Conservation (phyloP, 768 basidiomycete species). For the Exsudoporus frostii region DNA sequence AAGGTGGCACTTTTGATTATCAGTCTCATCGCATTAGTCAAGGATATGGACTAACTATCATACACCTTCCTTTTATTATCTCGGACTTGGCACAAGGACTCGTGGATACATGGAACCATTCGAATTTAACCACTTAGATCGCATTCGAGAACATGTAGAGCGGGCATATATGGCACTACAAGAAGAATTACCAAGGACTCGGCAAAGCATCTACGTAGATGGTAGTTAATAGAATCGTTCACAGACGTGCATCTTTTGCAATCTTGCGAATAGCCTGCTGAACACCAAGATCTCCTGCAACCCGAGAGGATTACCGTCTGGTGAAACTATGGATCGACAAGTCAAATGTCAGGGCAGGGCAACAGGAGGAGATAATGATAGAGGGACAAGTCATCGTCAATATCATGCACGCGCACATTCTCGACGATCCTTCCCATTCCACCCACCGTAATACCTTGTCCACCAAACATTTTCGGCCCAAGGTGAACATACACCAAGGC, state of each 20-base stretch:
- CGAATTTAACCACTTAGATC: not conserved
- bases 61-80: slow-evolving; percentile 5
- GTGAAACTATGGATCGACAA: slow-evolving; percentile 52
- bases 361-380: not conserved
- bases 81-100: not conserved
- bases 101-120: not conserved
- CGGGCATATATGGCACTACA: slow-evolving; percentile 9
- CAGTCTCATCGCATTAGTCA: not conserved
- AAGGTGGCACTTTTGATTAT: not conserved
- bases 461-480: slow-evolving; percentile 78
- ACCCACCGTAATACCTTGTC: slow-evolving; percentile 78
- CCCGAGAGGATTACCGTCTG: slow-evolving; percentile 87
- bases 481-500: slow-evolving; percentile 52
- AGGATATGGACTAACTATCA: slow-evolving; percentile 7
- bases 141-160: not conserved
- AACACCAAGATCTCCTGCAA: slow-evolving; percentile 68
- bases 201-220: not conserved
- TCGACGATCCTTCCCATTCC: slow-evolving; percentile 86
- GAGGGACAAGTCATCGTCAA: not conserved
- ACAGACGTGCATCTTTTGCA: slow-evolving; percentile 39
- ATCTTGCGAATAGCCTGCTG: slow-evolving; percentile 71
- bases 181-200: not conserved
- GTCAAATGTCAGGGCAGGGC: not conserved
- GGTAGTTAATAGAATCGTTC: not conserved
- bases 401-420: slow-evolving; percentile 48